Conservation (phyloP, 2,329 filamentous ascomycete species). For the Ascochyta koolunga region DNA sequence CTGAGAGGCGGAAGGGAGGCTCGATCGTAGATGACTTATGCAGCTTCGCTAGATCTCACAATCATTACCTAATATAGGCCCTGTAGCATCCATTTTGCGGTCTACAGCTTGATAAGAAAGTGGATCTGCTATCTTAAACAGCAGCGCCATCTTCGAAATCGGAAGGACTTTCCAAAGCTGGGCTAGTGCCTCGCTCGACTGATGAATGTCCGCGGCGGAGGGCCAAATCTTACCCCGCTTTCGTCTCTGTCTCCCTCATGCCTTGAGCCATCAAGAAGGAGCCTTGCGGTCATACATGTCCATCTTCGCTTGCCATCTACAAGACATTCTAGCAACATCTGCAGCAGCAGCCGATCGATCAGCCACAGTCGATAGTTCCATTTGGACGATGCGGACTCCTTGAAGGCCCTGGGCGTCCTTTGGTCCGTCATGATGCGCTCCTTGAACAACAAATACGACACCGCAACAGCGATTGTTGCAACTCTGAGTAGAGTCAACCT, state of each 20-base stretch:
- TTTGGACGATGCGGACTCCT: background rate
- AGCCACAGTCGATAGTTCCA: background rate
- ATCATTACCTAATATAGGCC: conserved; percentile 10
- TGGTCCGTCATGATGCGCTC: background rate
- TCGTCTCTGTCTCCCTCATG: background rate
- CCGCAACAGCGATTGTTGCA: background rate
- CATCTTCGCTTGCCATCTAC: background rate
- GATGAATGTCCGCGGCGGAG: conserved; percentile 7
- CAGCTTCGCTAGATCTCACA: conserved; percentile 8
- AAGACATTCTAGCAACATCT: background rate
- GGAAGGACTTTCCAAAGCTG: conserved; percentile 34
- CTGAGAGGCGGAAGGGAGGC: background rate
- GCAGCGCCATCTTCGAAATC: conserved; percentile 14
- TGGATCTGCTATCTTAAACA: conserved; percentile 15
- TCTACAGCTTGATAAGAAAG: conserved; percentile 15
- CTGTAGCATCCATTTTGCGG: background rate
- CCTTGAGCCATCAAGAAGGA: background rate
- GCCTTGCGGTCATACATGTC: background rate
- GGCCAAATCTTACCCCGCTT: conserved; percentile 16
- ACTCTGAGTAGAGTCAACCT: too few species aligned
- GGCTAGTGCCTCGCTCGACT: conserved; percentile 23
- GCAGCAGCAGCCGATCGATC: background rate
- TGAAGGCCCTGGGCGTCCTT: background rate
- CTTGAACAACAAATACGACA: background rate
- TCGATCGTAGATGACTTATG: conserved; percentile 1